Evolutionary conservation across 2,329 filamentous ascomycete species (phyloP), one percentile per base, ranked within the genome.

Genomic region (Phialophora chinensis): DNA sequence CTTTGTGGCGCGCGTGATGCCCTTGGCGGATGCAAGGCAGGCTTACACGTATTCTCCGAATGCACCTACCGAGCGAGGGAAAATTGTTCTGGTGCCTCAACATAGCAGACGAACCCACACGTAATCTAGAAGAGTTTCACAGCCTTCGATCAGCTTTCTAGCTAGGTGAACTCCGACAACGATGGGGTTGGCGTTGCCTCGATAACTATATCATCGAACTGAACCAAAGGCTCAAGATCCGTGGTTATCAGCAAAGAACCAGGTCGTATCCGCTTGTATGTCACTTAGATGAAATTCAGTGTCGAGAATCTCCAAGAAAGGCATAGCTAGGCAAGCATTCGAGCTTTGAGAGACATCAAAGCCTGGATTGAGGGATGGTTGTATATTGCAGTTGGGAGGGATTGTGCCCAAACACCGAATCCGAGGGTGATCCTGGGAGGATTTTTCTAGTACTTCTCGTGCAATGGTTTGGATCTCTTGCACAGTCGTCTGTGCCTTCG

Each of bases 401-500:
- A 33, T 5, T 33, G 52, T 14, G 11, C 33, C 52, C 17, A 27
- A 54, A 54, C 20, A 31, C 52, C 52, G 52, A 31, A 54, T 31
- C 11, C 27, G 14, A 12, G 20, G 52, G 23, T 54, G 52, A 33
- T 33, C 52, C 52, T 54, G 20, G 52, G 52, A 33, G 25, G 52
- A 7, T n/a, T 20, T 20, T 31, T 33, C 71, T 1, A 76, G 56
- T 3, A 75, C 77, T 44, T 77, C 71, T 6, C 74, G 75, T 3
- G 79, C 79, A 57, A 82, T 79, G 0, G 69, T 77, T 64, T 81
- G 79, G 1, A 81, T 75, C 68, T 81, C 79, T 14, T 72, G 63
- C 0, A 82, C 74, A 65, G 78, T 80, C 58, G 72, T 75, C 0
- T 74, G 73, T 4, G 74, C 76, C 35, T 76, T 71, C 0, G 79